Evolutionary conservation across 176 grass and related monocot genomes (phyloP).

Genomic region (Lolium multiflorum): DNA sequence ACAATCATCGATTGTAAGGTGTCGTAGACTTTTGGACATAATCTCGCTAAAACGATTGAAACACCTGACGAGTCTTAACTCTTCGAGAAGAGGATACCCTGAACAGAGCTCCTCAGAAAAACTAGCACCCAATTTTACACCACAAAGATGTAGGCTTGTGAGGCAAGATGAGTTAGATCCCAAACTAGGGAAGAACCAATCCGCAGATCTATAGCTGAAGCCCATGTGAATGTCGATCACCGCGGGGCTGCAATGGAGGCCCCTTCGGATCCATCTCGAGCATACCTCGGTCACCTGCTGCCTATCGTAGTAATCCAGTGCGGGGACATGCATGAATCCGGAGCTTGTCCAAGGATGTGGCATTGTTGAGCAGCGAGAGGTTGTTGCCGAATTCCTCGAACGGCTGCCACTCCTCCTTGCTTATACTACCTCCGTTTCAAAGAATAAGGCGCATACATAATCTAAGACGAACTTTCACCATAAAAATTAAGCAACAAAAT

Average conservation of each 20-base stretch:
- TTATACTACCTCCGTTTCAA: too few species aligned
- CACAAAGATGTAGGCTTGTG: not conserved
- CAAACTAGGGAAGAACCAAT: not conserved
- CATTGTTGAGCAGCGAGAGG: not conserved
- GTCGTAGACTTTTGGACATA: not conserved
- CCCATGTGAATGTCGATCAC: not conserved
- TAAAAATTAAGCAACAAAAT: too few species aligned
- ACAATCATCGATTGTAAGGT: not conserved
- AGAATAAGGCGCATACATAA: too few species aligned
- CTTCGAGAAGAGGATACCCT: not conserved
- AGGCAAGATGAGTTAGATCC: not conserved
- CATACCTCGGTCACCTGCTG: not conserved
- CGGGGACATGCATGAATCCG: not conserved
- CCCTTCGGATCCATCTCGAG: not conserved
- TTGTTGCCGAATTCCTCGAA: not conserved
- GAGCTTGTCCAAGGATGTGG: not conserved
- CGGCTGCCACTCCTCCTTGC: not conserved
- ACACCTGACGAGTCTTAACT: not conserved
- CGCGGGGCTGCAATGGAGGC: not conserved
- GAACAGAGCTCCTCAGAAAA: not conserved
- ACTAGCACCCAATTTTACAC: not conserved
- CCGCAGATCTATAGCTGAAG: not conserved
- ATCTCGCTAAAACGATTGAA: not conserved
- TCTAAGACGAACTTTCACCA: too few species aligned
- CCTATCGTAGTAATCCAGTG: not conserved